Evolutionary conservation across 1,284 basidiomycete species (phyloP).

Genomic region (Ustilago shanxiensis): DNA sequence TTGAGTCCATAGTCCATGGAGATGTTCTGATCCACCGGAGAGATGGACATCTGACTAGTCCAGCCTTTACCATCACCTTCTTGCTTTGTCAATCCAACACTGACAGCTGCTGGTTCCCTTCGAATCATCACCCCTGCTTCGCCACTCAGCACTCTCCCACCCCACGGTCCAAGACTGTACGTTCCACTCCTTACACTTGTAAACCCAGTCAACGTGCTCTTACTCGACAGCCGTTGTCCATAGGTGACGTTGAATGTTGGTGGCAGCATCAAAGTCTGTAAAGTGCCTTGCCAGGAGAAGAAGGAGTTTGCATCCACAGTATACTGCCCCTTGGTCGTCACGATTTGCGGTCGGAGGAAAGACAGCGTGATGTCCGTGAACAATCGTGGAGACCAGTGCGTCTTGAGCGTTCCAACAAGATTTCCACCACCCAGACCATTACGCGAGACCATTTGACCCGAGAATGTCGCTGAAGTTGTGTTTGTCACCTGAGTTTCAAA

Average conservation of each 20-base stretch:
- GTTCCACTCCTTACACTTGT: conserved; percentile 71
- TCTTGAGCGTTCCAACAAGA: conserved; percentile 76
- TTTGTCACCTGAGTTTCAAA: conserved; percentile 63
- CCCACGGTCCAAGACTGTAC: conserved; percentile 72
- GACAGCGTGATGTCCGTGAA: conserved; percentile 69
- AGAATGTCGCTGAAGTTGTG: conserved; percentile 40
- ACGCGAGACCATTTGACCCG: conserved; percentile 71
- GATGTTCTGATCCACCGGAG: conserved; percentile 53
- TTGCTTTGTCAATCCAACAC: conserved; percentile 62
- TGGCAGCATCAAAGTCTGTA: conserved; percentile 60
- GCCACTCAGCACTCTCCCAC: conserved; percentile 39
- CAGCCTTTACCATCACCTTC: conserved; percentile 53
- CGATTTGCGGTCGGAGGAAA: conserved; percentile 71
- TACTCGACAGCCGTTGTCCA: conserved; percentile 70
- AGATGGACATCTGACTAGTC: conserved; percentile 57
- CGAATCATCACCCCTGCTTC: conserved; percentile 23
- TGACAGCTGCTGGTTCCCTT: conserved; percentile 54
- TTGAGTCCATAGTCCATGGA: conserved; percentile 71
- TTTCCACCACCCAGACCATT: conserved; percentile 72
- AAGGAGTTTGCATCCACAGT: conserved; percentile 71
- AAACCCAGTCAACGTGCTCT: conserved; percentile 62
- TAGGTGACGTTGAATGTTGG: conserved; percentile 72
- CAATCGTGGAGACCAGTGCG: conserved; percentile 77
- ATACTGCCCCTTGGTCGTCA: conserved; percentile 71
- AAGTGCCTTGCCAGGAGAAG: conserved; percentile 68